Base-by-base conservation (phyloP, 2,329 filamentous ascomycete genomes). In the Trichoderma sp. region DNA sequence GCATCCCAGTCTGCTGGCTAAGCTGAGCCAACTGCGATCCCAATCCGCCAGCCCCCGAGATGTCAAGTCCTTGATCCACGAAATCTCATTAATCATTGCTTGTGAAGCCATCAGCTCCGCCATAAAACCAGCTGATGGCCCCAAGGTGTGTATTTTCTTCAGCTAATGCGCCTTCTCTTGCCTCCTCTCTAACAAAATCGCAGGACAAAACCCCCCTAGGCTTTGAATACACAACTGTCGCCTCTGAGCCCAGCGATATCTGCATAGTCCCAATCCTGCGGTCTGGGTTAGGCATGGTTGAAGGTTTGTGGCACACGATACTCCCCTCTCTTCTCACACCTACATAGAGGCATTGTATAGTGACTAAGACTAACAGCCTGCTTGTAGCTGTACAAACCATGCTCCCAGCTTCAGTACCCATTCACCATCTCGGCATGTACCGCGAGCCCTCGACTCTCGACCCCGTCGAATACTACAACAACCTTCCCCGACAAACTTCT, bases 401-500 rank as follows among this genome's bases (percentile, higher is more conserved):
- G 77, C 93, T 98, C 72, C 95, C 95, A 20, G 80, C 82, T 47
- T 88, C 93, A 15, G 92, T 95, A 36, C 91, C 94, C 7, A 89
- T 98, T 74, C 94, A 98, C 84, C 95, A 98, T 81, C 91, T 98
- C 8, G 95, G 96, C 75, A 91, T 98, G 78, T 98, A 95, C 86
- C 93, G 95, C 79, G 95, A 98, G 80, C 93, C 92, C 73, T 89
- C 90, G 71, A 95, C 93, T 58, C 90, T 98, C 71, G 90, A 94
- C 77, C 94, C 95, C 3, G 95, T 98, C 72, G 95, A 97, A 83
- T 97, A 98, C 88, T 98, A 98, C 88, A 98, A 98, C 86, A 97
- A 97, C 82, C 90, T 98, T 23, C 94, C 94, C 43, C 91, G 93
- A 82, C 92, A 93, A 82, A 80, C 85, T 50, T 78, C 85, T 76